Evolutionary conservation across 164 flowering plant genomes (phyloP), one percentile per base, ranked within the genome.

Genomic region (Kalanchoe fedtschenkoi): DNA sequence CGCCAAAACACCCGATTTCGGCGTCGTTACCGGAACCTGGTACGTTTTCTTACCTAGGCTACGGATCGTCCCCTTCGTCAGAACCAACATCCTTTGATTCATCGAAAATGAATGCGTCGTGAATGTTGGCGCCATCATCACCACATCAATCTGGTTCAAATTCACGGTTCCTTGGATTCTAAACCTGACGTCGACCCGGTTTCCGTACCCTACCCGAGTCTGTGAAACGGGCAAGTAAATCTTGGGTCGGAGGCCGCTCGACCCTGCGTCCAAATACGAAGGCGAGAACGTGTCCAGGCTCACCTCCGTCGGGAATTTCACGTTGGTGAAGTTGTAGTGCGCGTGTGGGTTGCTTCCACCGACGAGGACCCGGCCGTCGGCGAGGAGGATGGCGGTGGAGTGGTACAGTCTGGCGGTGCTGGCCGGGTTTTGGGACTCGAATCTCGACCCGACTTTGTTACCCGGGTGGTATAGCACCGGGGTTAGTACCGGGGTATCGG

Each of bases 401-500:
- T 84, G 89, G 24, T 84, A 84, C 15, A 82, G 15, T 0, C 86
- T 67, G 0, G 83, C 82, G 1, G 62, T 78, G 6, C 11, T 30
- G 0, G 75, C 46, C 0, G 81, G 65, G 10, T 60, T 63, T 65
- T 73, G 8, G 0, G 66, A 30, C 62, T 70, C 67, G 19, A 82
- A 84, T 62, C 76, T 67, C 34, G 34, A 24, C 3, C 16, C 32
- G 2, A 0, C 32, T 1, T 41, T 33, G 3, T 32, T 8, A 22
- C 63, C 60, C 1, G 80, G 68, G 17, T 32, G 32, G 54, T 84
- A 84, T 2, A 84, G 65, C n/a, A 80, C 76, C 6, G 89, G 89
- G 35, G 44, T 39, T 0, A 77, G 65, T 4, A 73, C 81, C 0
- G 89, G 84, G 1, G 65, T 77, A 26, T 72, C 53, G 0, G 54